Evolutionary conservation across 306 rosid species (phyloP).

Genomic region (Dryas drummondii): DNA sequence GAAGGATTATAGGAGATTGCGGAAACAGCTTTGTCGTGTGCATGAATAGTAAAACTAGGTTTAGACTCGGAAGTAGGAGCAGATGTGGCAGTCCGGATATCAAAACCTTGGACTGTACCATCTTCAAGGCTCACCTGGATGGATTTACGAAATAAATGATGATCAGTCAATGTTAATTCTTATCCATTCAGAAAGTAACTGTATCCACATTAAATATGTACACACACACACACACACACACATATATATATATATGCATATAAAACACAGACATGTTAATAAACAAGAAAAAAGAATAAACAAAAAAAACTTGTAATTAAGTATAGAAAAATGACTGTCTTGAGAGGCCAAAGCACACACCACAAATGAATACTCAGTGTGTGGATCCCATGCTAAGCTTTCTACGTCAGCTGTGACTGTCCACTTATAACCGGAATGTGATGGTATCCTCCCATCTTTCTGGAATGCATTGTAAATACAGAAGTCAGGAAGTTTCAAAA

Average conservation of each 20-base stretch:
- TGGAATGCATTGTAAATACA: conserved; percentile 39
- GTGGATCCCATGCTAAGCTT: conserved; percentile 97
- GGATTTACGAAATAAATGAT: conserved; percentile 17
- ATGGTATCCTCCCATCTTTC: conserved; percentile 82
- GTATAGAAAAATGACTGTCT: background rate
- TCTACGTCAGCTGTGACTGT: conserved; percentile 76
- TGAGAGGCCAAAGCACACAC: conserved; percentile 44
- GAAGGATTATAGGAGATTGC: conserved; percentile 65
- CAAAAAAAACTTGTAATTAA: too few species aligned
- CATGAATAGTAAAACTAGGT: conserved; percentile 83
- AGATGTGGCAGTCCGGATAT: conserved; percentile 65
- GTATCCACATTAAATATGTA: background rate
- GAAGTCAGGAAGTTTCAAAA: background rate
- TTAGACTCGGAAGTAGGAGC: conserved; percentile 46
- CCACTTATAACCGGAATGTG: conserved; percentile 89
- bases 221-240: background rate
- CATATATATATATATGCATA: background rate
- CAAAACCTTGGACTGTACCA: conserved; percentile 78
- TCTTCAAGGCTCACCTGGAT: conserved; percentile 91
- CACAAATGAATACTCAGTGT: conserved; percentile 76
- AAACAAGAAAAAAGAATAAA: background rate
- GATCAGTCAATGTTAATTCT: conserved; percentile 10
- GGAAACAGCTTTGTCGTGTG: conserved; percentile 81
- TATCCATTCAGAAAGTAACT: conserved; percentile 5
- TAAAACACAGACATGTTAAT: background rate